phyloP scores from a whole-genome alignment of 225 moss, liverwort and hornwort genomes.

The Antitrichia curtipendula region DNA sequence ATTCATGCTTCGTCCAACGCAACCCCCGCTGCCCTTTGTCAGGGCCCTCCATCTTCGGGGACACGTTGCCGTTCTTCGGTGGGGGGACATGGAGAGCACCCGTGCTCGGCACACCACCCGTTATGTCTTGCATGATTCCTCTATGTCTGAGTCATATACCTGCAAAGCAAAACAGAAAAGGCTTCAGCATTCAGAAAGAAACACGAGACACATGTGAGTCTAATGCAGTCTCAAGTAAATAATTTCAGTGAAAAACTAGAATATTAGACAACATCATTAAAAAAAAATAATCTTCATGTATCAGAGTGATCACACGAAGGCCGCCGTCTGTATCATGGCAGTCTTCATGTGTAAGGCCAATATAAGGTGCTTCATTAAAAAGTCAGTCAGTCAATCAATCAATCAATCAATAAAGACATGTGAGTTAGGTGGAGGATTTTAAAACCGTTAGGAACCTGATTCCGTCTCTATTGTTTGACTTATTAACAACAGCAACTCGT shows the following conservation, averaged over 20 bases:
- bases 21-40: slow-evolving; percentile 51
- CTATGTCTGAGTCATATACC: slow-evolving; percentile 16
- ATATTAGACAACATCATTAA: not conserved
- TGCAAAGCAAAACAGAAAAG: not conserved
- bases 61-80: slow-evolving; percentile 36
- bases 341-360: not conserved
- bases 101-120: slow-evolving; percentile 12
- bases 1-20: slow-evolving; percentile 89
- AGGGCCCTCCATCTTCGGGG: slow-evolving; percentile 42
- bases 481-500: not conserved
- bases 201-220: not conserved
- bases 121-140: slow-evolving; percentile 28
- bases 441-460: not conserved
- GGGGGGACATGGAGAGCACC: slow-evolving; percentile 16
- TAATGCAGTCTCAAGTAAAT: not conserved
- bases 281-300: not conserved
- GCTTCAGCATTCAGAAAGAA: not conserved
- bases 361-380: not conserved
- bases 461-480: not conserved
- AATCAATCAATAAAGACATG: not conserved
- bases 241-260: not conserved
- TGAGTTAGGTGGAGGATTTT: not conserved
- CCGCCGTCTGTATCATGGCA: not conserved
- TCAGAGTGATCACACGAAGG: not conserved
- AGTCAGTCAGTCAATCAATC: too few relatives aligned